Evolutionary conservation across 768 basidiomycete species (phyloP).

Genomic region (Mycena pura): DNA sequence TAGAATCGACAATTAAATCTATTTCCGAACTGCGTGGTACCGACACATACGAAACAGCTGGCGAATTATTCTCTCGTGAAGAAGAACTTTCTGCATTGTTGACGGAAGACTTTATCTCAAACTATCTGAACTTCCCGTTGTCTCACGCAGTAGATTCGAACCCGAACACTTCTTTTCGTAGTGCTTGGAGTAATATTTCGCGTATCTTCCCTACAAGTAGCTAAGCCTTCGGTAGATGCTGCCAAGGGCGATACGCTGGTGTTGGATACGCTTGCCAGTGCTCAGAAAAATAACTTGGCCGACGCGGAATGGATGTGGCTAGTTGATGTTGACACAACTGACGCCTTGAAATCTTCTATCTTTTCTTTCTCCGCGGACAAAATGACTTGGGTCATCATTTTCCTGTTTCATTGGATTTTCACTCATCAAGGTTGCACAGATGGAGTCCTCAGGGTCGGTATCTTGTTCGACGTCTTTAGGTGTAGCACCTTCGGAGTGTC

Average conservation of each 20-base stretch:
- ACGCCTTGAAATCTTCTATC: slow-evolving; percentile 35
- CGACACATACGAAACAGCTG: slow-evolving; percentile 28
- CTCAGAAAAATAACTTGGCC: slow-evolving; percentile 36
- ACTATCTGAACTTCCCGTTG: slow-evolving; percentile 53
- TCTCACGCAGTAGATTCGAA: slow-evolving; percentile 64
- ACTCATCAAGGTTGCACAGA: background rate
- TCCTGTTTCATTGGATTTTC: background rate
- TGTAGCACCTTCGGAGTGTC: slow-evolving; percentile 1
- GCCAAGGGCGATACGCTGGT: slow-evolving; percentile 45
- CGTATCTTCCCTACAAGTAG: background rate
- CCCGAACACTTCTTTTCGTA: slow-evolving; percentile 56
- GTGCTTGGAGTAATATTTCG: slow-evolving; percentile 45
- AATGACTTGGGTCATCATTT: slow-evolving; percentile 33
- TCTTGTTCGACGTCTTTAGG: slow-evolving; percentile 1
- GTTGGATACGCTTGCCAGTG: slow-evolving; percentile 43
- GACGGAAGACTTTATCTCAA: slow-evolving; percentile 37
- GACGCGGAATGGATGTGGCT: slow-evolving; percentile 36
- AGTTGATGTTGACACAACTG: slow-evolving; percentile 40
- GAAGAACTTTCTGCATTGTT: slow-evolving; percentile 40
- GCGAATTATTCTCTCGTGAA: slow-evolving; percentile 53
- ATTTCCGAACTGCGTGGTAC: slow-evolving; percentile 13
- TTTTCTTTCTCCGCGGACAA: slow-evolving; percentile 40
- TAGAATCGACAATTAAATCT: slow-evolving; percentile 13
- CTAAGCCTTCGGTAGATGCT: slow-evolving; percentile 22
- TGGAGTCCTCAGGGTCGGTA: background rate